phyloP scores from a whole-genome alignment of 2,329 filamentous ascomycete species.

The Stromatinia cepivora region DNA sequence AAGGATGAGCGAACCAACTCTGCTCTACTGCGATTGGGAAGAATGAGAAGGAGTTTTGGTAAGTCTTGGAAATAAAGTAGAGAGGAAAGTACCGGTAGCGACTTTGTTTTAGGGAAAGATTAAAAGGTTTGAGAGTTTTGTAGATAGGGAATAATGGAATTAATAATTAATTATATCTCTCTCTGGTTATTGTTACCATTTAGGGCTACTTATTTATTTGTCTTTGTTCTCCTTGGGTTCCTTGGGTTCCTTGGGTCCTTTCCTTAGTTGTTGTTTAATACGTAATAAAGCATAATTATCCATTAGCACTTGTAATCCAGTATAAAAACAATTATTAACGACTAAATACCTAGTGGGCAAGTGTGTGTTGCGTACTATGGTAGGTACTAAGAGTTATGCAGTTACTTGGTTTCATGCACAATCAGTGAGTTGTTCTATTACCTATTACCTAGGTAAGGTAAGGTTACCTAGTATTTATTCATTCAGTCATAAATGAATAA shows the following conservation, averaged over 20 bases:
- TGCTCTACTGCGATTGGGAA: not conserved
- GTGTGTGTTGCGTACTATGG: not conserved
- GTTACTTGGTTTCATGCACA: too few relatives aligned
- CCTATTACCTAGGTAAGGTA: too few relatives aligned
- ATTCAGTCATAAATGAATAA: not conserved
- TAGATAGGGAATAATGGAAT: not conserved
- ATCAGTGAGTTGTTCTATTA: too few relatives aligned
- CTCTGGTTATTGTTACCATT: not conserved
- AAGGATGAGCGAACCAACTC: not conserved
- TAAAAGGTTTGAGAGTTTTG: constrained; percentile 4
- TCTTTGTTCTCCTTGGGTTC: too few relatives aligned
- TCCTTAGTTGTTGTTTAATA: too few relatives aligned
- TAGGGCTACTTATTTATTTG: too few relatives aligned
- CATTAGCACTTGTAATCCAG: too few relatives aligned
- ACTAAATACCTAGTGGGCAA: too few relatives aligned
- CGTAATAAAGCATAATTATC: too few relatives aligned
- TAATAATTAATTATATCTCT: not conserved
- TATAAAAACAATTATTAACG: too few relatives aligned
- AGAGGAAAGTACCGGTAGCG: not conserved
- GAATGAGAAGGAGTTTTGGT: not conserved
- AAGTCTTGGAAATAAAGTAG: not conserved
- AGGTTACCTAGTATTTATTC: not conserved
- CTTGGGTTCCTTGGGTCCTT: too few relatives aligned
- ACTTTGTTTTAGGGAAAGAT: not conserved
- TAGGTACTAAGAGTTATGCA: not conserved